These are phyloP conservation scores for Wickerhamomyces chambardii DNA, from an alignment of 805 yeast species.

Conservation along the genomic window DNA sequence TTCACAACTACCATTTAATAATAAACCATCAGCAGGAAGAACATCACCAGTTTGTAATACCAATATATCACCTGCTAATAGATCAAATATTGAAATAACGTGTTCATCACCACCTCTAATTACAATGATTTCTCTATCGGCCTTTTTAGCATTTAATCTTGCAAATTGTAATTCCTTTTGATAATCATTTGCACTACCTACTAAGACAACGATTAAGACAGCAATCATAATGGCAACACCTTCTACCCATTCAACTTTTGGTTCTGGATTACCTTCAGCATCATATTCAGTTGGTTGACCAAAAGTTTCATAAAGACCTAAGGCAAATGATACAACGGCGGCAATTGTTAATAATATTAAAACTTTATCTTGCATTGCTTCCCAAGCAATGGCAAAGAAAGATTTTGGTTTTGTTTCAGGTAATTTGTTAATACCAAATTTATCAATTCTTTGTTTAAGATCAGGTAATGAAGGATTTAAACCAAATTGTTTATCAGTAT, in stretches of 20 bases:
- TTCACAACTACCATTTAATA: conserved; percentile 68
- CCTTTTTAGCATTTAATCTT: conserved; percentile 78
- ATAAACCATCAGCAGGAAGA: conserved; percentile 78
- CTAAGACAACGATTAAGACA: conserved; percentile 79
- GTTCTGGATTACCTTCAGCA: conserved; percentile 65
- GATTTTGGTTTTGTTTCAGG: conserved; percentile 70
- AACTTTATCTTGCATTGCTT: conserved; percentile 88
- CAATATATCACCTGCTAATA: conserved; percentile 82
- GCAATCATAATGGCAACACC: conserved; percentile 97
- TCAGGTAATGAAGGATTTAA: conserved; percentile 26
- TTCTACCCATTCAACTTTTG: conserved; percentile 96
- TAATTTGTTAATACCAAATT: conserved; percentile 61
- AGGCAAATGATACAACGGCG: conserved; percentile 79
- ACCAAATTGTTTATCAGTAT: conserved; percentile 32
- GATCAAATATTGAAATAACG: conserved; percentile 61
- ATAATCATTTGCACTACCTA: conserved; percentile 93
- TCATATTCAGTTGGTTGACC: conserved; percentile 77
- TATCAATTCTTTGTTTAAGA: conserved; percentile 25
- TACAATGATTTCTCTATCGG: conserved; percentile 72
- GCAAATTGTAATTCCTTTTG: conserved; percentile 94
- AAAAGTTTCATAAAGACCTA: conserved; percentile 89
- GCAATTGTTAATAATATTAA: conserved; percentile 77
- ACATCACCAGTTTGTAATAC: conserved; percentile 89
- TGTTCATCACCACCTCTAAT: conserved; percentile 62
- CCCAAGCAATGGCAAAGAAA: conserved; percentile 59